A percentile compares a stretch with the other conserved stretches of the same genome.
phyloP scores from a whole-genome alignment of 75 land plant genomes.

The Azolla pinnata region DNA sequence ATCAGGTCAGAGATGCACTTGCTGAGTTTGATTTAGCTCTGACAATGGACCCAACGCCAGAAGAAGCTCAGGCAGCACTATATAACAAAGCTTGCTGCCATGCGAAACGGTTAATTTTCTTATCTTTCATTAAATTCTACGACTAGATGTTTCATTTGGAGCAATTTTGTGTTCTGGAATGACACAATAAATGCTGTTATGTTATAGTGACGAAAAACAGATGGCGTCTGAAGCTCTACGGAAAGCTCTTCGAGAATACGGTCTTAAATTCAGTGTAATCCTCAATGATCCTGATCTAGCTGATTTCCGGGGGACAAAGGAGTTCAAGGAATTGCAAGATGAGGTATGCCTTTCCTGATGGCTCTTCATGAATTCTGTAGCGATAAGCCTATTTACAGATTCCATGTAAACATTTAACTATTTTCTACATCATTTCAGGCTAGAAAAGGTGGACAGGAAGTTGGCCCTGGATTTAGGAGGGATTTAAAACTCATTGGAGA shows the following conservation, averaged over 20 bases:
- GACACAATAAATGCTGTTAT: too few species aligned
- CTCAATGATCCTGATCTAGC: conserved; percentile 95
- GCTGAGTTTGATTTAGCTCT: conserved; percentile 80
- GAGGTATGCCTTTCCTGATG: too few species aligned
- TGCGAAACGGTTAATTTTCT: conserved; percentile 51
- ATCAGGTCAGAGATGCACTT: conserved; percentile 83
- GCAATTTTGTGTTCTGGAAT: too few species aligned
- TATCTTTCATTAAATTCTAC: background rate
- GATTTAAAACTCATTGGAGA: conserved; percentile 96
- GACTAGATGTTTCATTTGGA: too few species aligned
- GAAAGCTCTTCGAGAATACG: conserved; percentile 72
- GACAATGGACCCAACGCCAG: conserved; percentile 50
- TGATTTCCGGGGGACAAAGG: conserved; percentile 76
- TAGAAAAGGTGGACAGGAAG: conserved; percentile 74
- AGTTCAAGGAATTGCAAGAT: conserved; percentile 80
- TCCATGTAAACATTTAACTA: too few species aligned
- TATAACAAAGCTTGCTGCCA: conserved; percentile 99
- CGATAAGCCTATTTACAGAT: too few species aligned
- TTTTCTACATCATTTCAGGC: too few species aligned
- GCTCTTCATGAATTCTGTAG: too few species aligned
- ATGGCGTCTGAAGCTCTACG: conserved; percentile 69
- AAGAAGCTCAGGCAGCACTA: conserved; percentile 80
- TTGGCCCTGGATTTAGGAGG: conserved; percentile 78
- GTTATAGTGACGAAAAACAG: conserved; percentile 65
- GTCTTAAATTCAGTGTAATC: conserved; percentile 82